Evolutionary conservation across 129 eudicot genomes (phyloP), one percentile per base, ranked within the genome.

Genomic region (Centaurea solstitialis): DNA sequence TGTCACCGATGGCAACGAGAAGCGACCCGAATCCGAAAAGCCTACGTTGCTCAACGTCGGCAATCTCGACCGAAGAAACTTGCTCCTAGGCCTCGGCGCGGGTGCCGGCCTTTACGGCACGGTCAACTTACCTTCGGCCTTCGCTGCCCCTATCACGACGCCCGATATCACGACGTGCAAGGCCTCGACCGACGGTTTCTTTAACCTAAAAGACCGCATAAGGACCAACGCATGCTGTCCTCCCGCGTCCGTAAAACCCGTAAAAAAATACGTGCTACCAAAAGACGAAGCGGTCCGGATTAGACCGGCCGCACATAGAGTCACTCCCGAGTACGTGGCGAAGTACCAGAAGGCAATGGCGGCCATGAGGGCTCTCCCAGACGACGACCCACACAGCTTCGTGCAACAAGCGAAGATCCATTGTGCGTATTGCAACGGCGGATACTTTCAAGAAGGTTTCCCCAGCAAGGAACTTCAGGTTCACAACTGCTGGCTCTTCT

Each of bases 401-500:
- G 33, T 30, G 45, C 89, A 86, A 65, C 87, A 87, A 80, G 87
- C 87, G 5, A 80, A 77, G 5, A 73, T 87, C 61, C 90, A 87
- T 53, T 87, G 90, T 6, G 87, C 90, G 24, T 87, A 87, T 7
- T 87, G 87, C 28, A 70, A 83, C 28, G 79, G 82, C 0, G 81
- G 75, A 23, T 87, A 85, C 71, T 59, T 43, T 9, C 90, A 85
- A 69, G 66, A 7, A 11, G 21, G 91, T 3, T 77, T 12, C 20
- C 85, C 87, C 0, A 70, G 68, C 38, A 39, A 79, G 0, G 37
- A 77, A 26, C 2, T 89, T 1, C 87, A 89, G 38, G 66, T 87
- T 43, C 93, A 89, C 68, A 73, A 66, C 26, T 78, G 83, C 10
- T 86, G 89, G 89, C 61, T 86, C 17, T 86, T 86, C 20, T 83